phyloP scores from a whole-genome alignment of 352 stramenopile genomes.

The Phytophthora meadii region DNA sequence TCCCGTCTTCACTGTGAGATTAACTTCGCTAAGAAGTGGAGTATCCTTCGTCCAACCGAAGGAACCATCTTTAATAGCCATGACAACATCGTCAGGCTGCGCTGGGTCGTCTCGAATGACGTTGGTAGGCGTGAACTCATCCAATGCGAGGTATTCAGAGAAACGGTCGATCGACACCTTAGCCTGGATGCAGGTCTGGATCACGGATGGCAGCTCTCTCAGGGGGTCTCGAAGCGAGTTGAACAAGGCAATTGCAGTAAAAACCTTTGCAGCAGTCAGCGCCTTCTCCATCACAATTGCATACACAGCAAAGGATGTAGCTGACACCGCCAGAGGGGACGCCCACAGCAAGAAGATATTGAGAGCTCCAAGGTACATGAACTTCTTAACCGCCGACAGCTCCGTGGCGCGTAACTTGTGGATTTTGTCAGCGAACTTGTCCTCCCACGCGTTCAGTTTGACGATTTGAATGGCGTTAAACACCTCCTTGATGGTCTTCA shows the following conservation, averaged over 20 bases:
- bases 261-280: conserved; percentile 61
- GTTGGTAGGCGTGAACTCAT: conserved; percentile 33
- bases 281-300: conserved; percentile 41
- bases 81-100: conserved; percentile 14
- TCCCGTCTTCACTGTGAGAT: conserved; percentile 44
- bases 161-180: conserved; percentile 45
- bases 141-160: conserved; percentile 33
- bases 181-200: conserved; percentile 50
- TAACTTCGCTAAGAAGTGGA: conserved; percentile 40
- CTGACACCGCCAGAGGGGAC: conserved; percentile 52
- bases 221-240: conserved; percentile 49
- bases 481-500: conserved; percentile 92
- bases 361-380: conserved; percentile 48
- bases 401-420: conserved; percentile 73
- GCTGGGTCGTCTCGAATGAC: conserved; percentile 17
- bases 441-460: conserved; percentile 95
- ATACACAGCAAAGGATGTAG: conserved; percentile 56
- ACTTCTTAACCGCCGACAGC: conserved; percentile 70
- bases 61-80: conserved; percentile 38
- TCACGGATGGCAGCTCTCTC: conserved; percentile 35
- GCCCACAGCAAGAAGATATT: conserved; percentile 44
- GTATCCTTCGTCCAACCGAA: conserved; percentile 43
- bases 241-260: conserved; percentile 61
- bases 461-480: conserved; percentile 95
- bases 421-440: conserved; percentile 84